Conservation (phyloP, 2,329 filamentous ascomycete genomes). For the Verticillium alfalfae region DNA sequence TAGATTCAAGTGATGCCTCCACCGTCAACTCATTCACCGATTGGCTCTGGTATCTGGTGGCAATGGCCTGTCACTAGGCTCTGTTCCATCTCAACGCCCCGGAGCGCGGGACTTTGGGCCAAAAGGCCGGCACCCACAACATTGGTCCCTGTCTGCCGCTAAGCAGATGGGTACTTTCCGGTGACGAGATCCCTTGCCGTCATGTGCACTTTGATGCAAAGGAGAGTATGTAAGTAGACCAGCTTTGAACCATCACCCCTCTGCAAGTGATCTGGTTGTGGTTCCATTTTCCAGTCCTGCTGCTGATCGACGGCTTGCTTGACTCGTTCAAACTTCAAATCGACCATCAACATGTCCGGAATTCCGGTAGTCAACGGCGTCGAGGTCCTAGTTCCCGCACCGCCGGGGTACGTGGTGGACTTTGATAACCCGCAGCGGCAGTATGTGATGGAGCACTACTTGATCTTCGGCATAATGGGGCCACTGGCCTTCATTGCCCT, state of each 20-base stretch:
- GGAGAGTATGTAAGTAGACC: not conserved
- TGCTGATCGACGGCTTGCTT: not conserved
- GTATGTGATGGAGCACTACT: slow-evolving; percentile 13
- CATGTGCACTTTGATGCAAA: not conserved
- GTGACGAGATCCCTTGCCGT: not conserved
- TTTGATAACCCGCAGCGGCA: slow-evolving; percentile 16
- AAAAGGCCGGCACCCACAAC: not conserved
- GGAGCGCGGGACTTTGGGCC: not conserved
- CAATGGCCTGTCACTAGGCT: not conserved
- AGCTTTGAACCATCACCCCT: not conserved
- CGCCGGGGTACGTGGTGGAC: slow-evolving; percentile 16
- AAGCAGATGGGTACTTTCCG: not conserved
- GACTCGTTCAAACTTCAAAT: not conserved
- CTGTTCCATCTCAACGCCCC: not conserved
- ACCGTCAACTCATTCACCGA: not conserved
- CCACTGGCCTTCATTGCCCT: slow-evolving; percentile 11
- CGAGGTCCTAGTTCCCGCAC: slow-evolving; percentile 5
- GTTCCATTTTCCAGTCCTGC: not conserved
- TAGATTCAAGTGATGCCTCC: not conserved
- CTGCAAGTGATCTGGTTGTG: not conserved
- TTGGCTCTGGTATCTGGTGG: not conserved
- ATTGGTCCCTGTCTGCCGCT: not conserved
- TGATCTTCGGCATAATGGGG: slow-evolving; percentile 12
- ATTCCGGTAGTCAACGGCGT: slow-evolving; percentile 5
- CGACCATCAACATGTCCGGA: slow-evolving; percentile 3